Evolutionary conservation across 75 land plant genomes (phyloP), one percentile per base, ranked within the genome.

Genomic region (Selaginella moellendorffii): DNA sequence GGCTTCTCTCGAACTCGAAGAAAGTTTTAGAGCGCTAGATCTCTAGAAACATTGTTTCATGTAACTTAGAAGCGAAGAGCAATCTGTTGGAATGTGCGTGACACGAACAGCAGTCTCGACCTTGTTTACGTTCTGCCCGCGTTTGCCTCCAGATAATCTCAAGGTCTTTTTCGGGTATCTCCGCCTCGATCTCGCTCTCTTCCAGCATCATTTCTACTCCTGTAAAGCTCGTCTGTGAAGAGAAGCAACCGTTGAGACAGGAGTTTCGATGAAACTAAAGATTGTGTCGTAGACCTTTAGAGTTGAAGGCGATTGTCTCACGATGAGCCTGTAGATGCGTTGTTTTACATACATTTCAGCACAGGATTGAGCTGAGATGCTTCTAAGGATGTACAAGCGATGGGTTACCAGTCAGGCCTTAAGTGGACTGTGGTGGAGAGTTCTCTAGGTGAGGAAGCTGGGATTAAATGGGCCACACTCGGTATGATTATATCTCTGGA

Each of bases 351-450:
- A 36, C 46, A 14, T 36, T 5, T 64, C 96, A 90, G 97, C 71
- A 80, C 99, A 95, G 97, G 99, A 95, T 69, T 95, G 99, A 96
- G 90, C 99, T 62, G 97, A 90, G 67, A 95, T 95, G 87, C 82
- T 95, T 51, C 82, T 89, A 8, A 81, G 99, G 24, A 95, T 95
- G 99, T 95, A 95, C 61, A 61, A 80, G 29, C 75, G 99, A 63
- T 95, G 99, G 99, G n/a, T 90, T 74, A 19, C 96, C 89, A 69
- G 77, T 65, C 85, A 95, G 73, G 78, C 8, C 89, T 83, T 66
- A 86, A 79, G 53, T 70, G 85, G 26, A 80, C 68, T 65, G 91
- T 95, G 54, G 83, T 86, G 68, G 99, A 95, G 60, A 86, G 78
- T 53, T 95, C 99, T 18, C 19, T 64, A 26, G 99, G 96, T 31